phyloP scores from a whole-genome alignment of 2,329 filamentous ascomycete genomes.

The Penicillium italicum region DNA sequence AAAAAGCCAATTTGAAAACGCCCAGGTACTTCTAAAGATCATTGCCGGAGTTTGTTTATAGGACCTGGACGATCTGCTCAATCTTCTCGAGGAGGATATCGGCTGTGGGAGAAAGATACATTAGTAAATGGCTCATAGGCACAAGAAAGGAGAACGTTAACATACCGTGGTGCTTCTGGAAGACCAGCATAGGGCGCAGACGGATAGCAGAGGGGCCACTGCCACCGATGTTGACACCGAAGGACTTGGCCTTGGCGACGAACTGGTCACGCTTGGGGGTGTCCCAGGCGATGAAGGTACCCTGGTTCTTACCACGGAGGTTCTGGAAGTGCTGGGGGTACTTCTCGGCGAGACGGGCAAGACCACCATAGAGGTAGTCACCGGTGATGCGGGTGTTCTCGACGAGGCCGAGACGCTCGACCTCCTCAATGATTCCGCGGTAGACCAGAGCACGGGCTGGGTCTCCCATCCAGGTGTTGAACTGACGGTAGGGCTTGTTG shows the following conservation, averaged over 20 bases:
- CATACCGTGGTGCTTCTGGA: constrained; percentile 59
- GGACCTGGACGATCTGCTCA: constrained; percentile 65
- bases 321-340: constrained; percentile 78
- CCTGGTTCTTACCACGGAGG: constrained; percentile 79
- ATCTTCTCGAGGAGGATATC: constrained; percentile 76
- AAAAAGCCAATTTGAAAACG: constrained; percentile 19
- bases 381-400: constrained; percentile 73
- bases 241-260: constrained; percentile 68
- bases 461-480: constrained; percentile 98
- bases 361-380: constrained; percentile 69
- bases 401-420: constrained; percentile 73
- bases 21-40: constrained; percentile 6
- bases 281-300: constrained; percentile 92
- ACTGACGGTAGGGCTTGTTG: constrained; percentile 92
- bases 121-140: background rate
- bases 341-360: constrained; percentile 63
- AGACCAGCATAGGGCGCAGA: constrained; percentile 83
- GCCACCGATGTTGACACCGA: constrained; percentile 85
- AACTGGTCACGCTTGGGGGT: constrained; percentile 65
- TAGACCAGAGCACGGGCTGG: constrained; percentile 80
- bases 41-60: constrained; percentile 25
- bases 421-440: constrained; percentile 78
- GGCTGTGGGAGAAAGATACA: constrained; percentile 30
- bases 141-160: constrained; percentile 3
- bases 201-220: constrained; percentile 72